These are phyloP conservation scores for Inosperma sp. DNA, from an alignment of 768 basidiomycete species.

Conservation along the genomic window DNA sequence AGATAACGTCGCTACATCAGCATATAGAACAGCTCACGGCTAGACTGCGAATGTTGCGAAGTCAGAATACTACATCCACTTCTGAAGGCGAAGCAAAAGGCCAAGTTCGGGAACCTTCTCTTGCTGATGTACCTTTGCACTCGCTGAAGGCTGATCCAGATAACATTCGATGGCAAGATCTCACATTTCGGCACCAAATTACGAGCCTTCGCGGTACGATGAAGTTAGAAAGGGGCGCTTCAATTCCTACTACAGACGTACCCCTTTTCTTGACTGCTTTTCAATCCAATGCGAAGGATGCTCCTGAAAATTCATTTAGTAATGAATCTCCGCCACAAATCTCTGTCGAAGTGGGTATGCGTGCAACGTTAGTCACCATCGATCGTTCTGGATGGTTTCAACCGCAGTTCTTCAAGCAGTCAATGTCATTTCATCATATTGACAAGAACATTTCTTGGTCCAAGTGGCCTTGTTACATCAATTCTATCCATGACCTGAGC, in stretches of 20 bases:
- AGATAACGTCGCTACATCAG: too few relatives aligned
- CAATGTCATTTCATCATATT: slow-evolving; percentile 6
- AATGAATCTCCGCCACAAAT: background rate
- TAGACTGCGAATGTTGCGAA: too few relatives aligned
- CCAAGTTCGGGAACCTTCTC: background rate
- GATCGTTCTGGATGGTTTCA: slow-evolving; percentile 15
- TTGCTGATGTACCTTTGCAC: background rate
- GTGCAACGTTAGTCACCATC: slow-evolving; percentile 10
- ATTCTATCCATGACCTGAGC: slow-evolving; percentile 7
- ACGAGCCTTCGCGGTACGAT: background rate
- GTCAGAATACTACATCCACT: too few relatives aligned
- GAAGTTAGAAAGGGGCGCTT: background rate
- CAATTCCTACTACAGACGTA: background rate
- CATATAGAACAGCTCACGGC: too few relatives aligned
- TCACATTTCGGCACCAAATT: background rate
- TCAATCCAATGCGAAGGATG: background rate
- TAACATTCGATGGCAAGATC: background rate
- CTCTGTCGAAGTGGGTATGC: slow-evolving; percentile 10
- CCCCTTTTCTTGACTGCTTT: slow-evolving; percentile 6
- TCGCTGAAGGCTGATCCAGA: background rate
- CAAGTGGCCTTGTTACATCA: slow-evolving; percentile 12
- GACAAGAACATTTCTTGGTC: slow-evolving; percentile 10
- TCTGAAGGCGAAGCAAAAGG: too few relatives aligned
- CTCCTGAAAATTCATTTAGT: background rate
- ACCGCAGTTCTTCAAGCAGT: slow-evolving; percentile 14